Conservation (phyloP, 2,329 filamentous ascomycete genomes). For the Curvularia eragrostidis region DNA sequence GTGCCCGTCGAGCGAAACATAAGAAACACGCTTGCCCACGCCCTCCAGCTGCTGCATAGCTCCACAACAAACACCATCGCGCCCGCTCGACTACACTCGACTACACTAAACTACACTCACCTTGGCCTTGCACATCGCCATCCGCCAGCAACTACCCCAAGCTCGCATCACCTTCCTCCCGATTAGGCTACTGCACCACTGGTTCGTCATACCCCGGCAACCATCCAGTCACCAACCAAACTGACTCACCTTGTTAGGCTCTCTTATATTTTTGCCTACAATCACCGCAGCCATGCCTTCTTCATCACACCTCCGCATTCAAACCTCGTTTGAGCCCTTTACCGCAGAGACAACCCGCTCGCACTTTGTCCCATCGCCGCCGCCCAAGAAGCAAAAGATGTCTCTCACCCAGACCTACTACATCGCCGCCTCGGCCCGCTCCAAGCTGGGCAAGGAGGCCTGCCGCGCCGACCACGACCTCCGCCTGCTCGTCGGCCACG, state of each 20-base stretch:
- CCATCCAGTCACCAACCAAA: slow-evolving; percentile 50
- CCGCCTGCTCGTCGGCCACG: slow-evolving; percentile 92
- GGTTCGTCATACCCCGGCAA: slow-evolving; percentile 41
- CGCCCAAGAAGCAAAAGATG: slow-evolving; percentile 79
- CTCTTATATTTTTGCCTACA: slow-evolving; percentile 39
- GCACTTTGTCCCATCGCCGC: slow-evolving; percentile 51
- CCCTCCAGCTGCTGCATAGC: slow-evolving; percentile 19
- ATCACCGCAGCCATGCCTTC: slow-evolving; percentile 54
- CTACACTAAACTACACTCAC: neutral
- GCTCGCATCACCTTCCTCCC: slow-evolving; percentile 45
- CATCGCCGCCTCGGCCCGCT: slow-evolving; percentile 93
- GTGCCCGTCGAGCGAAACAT: slow-evolving; percentile 42
- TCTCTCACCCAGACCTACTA: slow-evolving; percentile 98
- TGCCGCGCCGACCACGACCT: slow-evolving; percentile 91
- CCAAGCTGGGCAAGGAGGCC: slow-evolving; percentile 94
- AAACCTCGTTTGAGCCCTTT: slow-evolving; percentile 56
- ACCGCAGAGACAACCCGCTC: slow-evolving; percentile 54
- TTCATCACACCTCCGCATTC: slow-evolving; percentile 54
- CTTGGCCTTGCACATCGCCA: slow-evolving; percentile 1
- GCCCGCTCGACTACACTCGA: too few relatives aligned
- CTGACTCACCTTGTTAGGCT: slow-evolving; percentile 58
- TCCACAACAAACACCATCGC: slow-evolving; percentile 12
- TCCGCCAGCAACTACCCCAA: slow-evolving; percentile 10
- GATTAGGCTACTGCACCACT: slow-evolving; percentile 41
- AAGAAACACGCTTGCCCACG: slow-evolving; percentile 41